phyloP scores from a whole-genome alignment of 495 filamentous ascomycete species.

The Aspergillus saccharolyticus region DNA sequence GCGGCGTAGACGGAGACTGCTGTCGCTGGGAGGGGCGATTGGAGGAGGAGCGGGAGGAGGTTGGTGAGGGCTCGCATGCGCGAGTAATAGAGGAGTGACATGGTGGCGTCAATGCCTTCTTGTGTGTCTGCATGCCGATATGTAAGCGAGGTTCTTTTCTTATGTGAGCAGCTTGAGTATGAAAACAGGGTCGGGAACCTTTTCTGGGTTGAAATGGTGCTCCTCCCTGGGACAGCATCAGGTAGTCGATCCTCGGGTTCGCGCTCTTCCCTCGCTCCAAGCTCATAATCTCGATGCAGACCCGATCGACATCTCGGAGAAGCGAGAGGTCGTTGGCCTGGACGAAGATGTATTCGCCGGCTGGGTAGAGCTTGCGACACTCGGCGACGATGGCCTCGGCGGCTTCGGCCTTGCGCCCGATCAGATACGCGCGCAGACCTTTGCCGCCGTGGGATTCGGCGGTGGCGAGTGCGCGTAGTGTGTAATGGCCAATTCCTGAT shows the following conservation, averaged over 20 bases:
- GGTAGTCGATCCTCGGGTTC: conserved; percentile 5
- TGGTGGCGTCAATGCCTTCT: conserved; percentile 5
- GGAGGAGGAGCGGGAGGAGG: conserved; percentile 5
- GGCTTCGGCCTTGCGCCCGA: conserved; percentile 5
- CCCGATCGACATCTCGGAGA: background rate
- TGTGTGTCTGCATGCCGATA: conserved; percentile 5
- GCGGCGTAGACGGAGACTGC: conserved; percentile 6
- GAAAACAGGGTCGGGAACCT: background rate
- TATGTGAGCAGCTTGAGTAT: too few species aligned
- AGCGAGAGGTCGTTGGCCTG: conserved; percentile 1
- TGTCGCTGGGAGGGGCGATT: conserved; percentile 3
- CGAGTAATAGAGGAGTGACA: conserved; percentile 8
- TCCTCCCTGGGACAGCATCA: conserved; percentile 7
- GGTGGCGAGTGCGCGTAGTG: conserved; percentile 2
- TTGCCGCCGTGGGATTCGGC: background rate
- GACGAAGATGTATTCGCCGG: conserved; percentile 1
- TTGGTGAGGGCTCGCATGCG: conserved; percentile 6
- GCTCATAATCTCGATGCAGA: background rate
- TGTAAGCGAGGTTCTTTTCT: too few species aligned
- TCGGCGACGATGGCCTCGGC: conserved; percentile 6
- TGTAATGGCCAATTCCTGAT: conserved; percentile 13
- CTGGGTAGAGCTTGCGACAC: background rate
- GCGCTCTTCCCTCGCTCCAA: background rate
- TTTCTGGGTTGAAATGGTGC: background rate
- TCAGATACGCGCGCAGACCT: conserved; percentile 5